Percentiles rank a stretch among this genome's conserved stretches.
Conservation (phyloP, 106 monocot species). For the Dactylorhiza incarnata region DNA sequence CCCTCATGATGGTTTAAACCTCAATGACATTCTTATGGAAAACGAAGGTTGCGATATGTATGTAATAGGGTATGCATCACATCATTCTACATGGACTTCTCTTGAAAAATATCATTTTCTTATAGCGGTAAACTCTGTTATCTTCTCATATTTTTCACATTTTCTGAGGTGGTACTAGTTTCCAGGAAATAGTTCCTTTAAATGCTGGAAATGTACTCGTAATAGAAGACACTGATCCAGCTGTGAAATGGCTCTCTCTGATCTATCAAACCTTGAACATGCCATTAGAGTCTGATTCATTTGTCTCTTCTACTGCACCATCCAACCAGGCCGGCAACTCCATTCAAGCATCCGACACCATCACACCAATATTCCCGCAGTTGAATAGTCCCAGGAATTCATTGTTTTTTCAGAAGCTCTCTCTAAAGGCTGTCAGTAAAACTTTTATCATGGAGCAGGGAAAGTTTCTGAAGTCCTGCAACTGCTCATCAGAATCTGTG, state of each 20-base stretch:
- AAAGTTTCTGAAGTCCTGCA: constrained; percentile 57
- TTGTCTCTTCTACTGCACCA: constrained; percentile 22
- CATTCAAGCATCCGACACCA: constrained; percentile 7
- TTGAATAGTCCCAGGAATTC: constrained; percentile 10
- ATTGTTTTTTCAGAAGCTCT: constrained; percentile 55
- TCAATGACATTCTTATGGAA: constrained; percentile 42
- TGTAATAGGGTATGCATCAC: constrained; percentile 50
- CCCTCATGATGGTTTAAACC: constrained; percentile 44
- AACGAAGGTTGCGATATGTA: constrained; percentile 61
- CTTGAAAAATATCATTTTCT: background rate
- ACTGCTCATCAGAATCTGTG: constrained; percentile 40
- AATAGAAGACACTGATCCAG: constrained; percentile 66
- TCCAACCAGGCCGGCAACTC: constrained; percentile 3
- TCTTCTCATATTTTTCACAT: background rate
- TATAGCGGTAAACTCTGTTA: background rate
- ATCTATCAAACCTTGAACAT: constrained; percentile 63
- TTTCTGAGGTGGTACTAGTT: constrained; percentile 25
- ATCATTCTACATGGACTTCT: background rate
- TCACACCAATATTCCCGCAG: background rate
- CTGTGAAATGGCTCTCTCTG: constrained; percentile 60
- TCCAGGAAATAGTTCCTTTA: constrained; percentile 83
- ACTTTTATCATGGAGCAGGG: constrained; percentile 29
- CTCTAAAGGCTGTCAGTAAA: constrained; percentile 58
- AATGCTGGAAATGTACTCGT: constrained; percentile 84
- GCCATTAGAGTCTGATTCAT: background rate